Base-by-base conservation (phyloP, 352 stramenopile genomes). In the Peronospora belbahrii region DNA sequence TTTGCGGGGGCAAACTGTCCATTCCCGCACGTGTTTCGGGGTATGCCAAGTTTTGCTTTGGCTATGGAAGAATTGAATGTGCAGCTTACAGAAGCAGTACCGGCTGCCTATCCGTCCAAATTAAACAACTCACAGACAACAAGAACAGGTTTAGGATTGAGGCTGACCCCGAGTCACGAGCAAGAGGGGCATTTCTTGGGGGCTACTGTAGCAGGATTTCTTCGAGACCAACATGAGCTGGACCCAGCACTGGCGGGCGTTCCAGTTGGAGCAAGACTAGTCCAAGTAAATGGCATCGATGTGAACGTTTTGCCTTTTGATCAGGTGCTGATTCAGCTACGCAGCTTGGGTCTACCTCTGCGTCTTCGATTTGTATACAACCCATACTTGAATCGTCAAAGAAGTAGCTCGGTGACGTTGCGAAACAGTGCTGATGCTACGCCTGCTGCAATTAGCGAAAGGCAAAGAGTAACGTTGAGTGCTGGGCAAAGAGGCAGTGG, bases 1-100 rank as follows among this genome's bases (percentile, higher is more conserved):
- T 70, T 89, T 28, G 70, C 77, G 10, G 81, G 77, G 19, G 77
- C 77, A 14, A 92, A 92, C 34, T 56, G 59, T 18, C 75, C 81
- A 28, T 88, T 89, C 43, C 79, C 76, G 13, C 70, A 83, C 35
- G 63, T 71, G 17, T 85, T 87, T 53, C 50, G 57, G 17, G 74
- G 69, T 0, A 70, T 92, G 33, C 81, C 81, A 13, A 65, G 62
- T 8, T 92, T 92, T 41, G 81, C 81, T 5, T 70, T 85, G 28
- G 74, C 81, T 8, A 48, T 77, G 34, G 71, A 92, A 40, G 73
- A 92, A 46, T 42, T 85, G 31, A 85, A 88, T 30, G 58, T 89
- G 14, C 59, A 73, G 43, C 42, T 89, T 5, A 68, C 63, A 8
- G 62, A 51, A 35, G 52, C 63, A 10, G 49, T 62, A 7, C 70